phyloP scores from a whole-genome alignment of 1,284 basidiomycete species.

The Taiwanofungus camphoratus region DNA sequence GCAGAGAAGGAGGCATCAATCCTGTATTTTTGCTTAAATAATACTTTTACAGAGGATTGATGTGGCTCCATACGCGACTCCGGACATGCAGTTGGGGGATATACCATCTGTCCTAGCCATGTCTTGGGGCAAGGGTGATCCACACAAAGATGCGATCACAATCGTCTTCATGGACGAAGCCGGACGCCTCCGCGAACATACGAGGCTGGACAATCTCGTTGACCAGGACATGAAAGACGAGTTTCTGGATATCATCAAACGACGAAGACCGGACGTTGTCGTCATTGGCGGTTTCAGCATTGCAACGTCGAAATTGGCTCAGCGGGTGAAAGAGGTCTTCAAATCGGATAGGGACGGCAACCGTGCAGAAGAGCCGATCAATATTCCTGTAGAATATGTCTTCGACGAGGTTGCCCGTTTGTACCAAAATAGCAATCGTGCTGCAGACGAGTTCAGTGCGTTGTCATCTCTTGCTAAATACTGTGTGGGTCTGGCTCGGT shows the following conservation, averaged over 20 bases:
- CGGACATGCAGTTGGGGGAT: slow-evolving; percentile 62
- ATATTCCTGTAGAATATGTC: slow-evolving; percentile 78
- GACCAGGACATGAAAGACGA: slow-evolving; percentile 64
- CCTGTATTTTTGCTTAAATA: slow-evolving; percentile 3
- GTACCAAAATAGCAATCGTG: slow-evolving; percentile 89
- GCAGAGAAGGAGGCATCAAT: slow-evolving; percentile 20
- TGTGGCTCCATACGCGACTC: slow-evolving; percentile 67
- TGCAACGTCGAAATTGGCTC: slow-evolving; percentile 70
- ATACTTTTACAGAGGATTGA: slow-evolving; percentile 52
- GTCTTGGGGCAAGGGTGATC: slow-evolving; percentile 94
- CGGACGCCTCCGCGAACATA: slow-evolving; percentile 84
- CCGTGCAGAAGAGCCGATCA: slow-evolving; percentile 38
- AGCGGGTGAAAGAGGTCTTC: slow-evolving; percentile 50
- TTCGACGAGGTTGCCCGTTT: slow-evolving; percentile 92
- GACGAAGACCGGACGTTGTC: slow-evolving; percentile 83
- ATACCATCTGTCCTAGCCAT: slow-evolving; percentile 85
- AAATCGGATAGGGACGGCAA: slow-evolving; percentile 20
- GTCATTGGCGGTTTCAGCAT: slow-evolving; percentile 87
- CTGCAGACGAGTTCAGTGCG: slow-evolving; percentile 80
- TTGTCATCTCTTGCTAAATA: slow-evolving; percentile 85
- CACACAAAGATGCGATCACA: slow-evolving; percentile 84
- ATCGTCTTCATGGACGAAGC: slow-evolving; percentile 84
- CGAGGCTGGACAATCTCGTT: slow-evolving; percentile 83
- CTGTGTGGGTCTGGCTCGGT: slow-evolving; percentile 91
- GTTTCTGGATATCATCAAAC: slow-evolving; percentile 78